Evolutionary conservation across 768 basidiomycete species (phyloP), one percentile per base, ranked within the genome.

Genomic region (Mycena alexandri): DNA sequence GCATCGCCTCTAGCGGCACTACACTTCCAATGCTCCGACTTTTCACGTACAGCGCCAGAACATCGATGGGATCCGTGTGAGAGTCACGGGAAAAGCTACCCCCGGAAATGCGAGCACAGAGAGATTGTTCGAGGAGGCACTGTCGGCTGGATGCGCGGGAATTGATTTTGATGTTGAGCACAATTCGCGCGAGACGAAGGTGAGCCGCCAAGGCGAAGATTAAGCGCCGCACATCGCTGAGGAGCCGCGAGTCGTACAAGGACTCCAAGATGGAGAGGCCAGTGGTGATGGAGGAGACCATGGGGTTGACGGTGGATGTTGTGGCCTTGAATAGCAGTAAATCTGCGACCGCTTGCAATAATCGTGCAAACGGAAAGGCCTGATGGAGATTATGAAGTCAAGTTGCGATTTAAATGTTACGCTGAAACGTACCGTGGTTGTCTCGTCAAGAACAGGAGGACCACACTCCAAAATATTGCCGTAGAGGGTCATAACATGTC

Each of bases 231-330:
- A 89, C 89, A 71, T 96, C 95, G 14, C 89, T 87, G 67, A 85
- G 87, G 29, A 93, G 86, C 41, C 92, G 85, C 2, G 90, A 82
- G 9, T 81, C 78, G 71, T 90, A 88, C 22, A 96, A 80, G 46
- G 85, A 84, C 43, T 81, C 78, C 29, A 93, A 80, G 48, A 92
- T 80, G 22, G 86, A 84, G 11, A 83, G 82, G 14, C 89, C 91
- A 0, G 87, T 82, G 13, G 88, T 86, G 63, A 98, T 84, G 36
- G 88, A 84, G 0, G 90, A 86, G 53, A 96, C 85, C 34, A 97
- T 81, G 0, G 96, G 95, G 64, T 88, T 90, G 70, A 97, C 91
- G 1, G 92, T 91, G 0, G 93, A 90, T 2, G 89, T 88, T 8
- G 92, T 90, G 1, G 93, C 91, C 69, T 90, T 89, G 77, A 86